Base-by-base conservation (phyloP, 2,329 filamentous ascomycete genomes). In the Nemania diffusa region DNA sequence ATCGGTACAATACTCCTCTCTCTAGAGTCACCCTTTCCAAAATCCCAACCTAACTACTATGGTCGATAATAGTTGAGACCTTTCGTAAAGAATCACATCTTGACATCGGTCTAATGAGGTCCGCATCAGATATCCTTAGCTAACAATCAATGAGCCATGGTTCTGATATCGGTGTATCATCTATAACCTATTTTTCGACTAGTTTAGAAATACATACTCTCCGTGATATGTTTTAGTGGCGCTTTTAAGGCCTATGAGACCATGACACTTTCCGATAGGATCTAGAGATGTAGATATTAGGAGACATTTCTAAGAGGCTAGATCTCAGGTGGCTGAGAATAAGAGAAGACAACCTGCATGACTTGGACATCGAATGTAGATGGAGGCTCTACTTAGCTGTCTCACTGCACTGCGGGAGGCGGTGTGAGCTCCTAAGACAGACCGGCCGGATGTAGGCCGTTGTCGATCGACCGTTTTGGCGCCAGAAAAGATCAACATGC, bases 381-480 rank as follows among this genome's bases (percentile, higher is more conserved):
- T 32, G 48, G 22, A 8, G 51, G n/a, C 15, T 34, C 55, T 34
- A 40, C 55, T 56, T 34, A 27, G 55, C 13, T 50, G 29, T 37
- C n/a, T 37, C 50, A 32, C 24, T 26, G 50, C 50, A 32, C 24
- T 26, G 50, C 26, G 24, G 42, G 42, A 57, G 56, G 65, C 65
- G 56, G 65, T 64, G 55, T 64, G 24, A 64, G 13, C 29, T 24
- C 27, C 15, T 15, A 24, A 57, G 42, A 46, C 42, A 57, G 32
- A 46, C 42, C 34, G 1, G 37, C 27, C 48, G 20, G 24, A 13
- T 2, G 40, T 53, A 50, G 27, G 29, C 50, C 32, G 11, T 44
- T 57, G 44, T 32, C n/a, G n/a, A 27, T 29, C 44, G 34, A 51
- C 17, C n/a, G 9, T 59, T 56, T 61, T 24, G 22, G 27, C 22